Evolutionary conservation across 78 protist species (phyloP).

Genomic region (Dictyostelium purpureum): DNA sequence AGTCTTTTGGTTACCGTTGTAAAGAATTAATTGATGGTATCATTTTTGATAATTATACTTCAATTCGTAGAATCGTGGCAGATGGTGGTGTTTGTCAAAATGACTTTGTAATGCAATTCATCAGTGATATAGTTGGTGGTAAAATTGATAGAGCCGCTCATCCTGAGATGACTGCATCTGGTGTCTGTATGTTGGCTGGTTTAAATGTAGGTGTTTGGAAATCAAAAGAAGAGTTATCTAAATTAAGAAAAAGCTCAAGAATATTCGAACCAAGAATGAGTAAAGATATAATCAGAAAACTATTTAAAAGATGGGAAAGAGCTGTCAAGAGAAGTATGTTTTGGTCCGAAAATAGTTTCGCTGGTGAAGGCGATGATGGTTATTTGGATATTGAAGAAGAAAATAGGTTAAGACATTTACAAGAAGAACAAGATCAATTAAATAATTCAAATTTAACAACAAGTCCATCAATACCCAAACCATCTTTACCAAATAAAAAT

Average conservation of each 20-base stretch:
- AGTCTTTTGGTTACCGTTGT: constrained; percentile 67
- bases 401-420: neutral
- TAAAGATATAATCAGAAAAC: constrained; percentile 12
- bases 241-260: constrained; percentile 28
- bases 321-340: constrained; percentile 46
- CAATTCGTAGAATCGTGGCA: constrained; percentile 15
- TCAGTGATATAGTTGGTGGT: constrained; percentile 24
- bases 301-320: constrained; percentile 52
- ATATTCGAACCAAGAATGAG: constrained; percentile 22
- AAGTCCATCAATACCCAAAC: too few relatives aligned
- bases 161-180: constrained; percentile 75
- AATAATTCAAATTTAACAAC: too few relatives aligned
- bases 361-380: constrained; percentile 31
- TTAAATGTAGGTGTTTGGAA: constrained; percentile 50
- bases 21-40: constrained; percentile 64
- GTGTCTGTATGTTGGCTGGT: constrained; percentile 66
- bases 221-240: constrained; percentile 21
- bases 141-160: constrained; percentile 66
- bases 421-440: neutral
- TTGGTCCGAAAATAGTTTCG: constrained; percentile 46
- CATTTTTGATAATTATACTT: neutral
- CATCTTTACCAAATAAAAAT: too few relatives aligned
- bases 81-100: constrained; percentile 86
- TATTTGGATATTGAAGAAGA: constrained; percentile 20
- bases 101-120: constrained; percentile 79